Evolutionary conservation across 345 rosid genomes (phyloP).

Genomic region (Brassica carinata): DNA sequence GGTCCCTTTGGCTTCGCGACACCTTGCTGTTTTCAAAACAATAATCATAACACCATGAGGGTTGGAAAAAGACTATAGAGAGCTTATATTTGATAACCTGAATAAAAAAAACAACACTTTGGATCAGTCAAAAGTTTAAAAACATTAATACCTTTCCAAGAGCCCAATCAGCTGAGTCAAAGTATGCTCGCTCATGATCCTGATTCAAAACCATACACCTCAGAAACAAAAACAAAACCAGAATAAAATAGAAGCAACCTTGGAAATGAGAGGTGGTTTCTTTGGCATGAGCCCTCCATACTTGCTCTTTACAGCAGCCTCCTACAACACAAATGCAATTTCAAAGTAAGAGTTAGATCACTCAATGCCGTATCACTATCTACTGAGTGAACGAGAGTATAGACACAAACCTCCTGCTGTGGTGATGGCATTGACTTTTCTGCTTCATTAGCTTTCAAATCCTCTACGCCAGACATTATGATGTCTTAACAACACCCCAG

Average conservation of each 20-base stretch:
- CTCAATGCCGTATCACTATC: too few species aligned
- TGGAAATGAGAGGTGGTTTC: constrained; percentile 98
- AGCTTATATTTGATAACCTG: constrained; percentile 1
- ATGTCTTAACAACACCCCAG: neutral
- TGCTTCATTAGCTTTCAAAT: neutral
- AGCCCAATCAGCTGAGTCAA: constrained; percentile 99
- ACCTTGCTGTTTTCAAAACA: constrained; percentile 73
- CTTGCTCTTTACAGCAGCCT: constrained; percentile 72
- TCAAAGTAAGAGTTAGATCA: neutral
- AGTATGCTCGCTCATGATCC: constrained; percentile 98
- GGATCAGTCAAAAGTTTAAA: neutral
- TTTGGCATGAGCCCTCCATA: constrained; percentile 95
- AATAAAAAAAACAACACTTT: constrained; percentile 2
- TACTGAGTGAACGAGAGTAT: neutral
- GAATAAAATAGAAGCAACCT: constrained; percentile 47
- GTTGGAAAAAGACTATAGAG: neutral
- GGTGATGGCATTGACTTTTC: neutral
- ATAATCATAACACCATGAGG: constrained; percentile 18
- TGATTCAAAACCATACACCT: constrained; percentile 31
- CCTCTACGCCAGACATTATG: neutral
- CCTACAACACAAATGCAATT: constrained; percentile 47
- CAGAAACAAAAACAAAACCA: neutral
- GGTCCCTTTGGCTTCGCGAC: constrained; percentile 98
- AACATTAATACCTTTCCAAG: constrained; percentile 78
- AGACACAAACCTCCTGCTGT: neutral